Percentiles rank a stretch among this genome's conserved stretches.
These are phyloP conservation scores for Calocybe cyanea DNA, from an alignment of 768 basidiomycete species.

Conservation along the genomic window DNA sequence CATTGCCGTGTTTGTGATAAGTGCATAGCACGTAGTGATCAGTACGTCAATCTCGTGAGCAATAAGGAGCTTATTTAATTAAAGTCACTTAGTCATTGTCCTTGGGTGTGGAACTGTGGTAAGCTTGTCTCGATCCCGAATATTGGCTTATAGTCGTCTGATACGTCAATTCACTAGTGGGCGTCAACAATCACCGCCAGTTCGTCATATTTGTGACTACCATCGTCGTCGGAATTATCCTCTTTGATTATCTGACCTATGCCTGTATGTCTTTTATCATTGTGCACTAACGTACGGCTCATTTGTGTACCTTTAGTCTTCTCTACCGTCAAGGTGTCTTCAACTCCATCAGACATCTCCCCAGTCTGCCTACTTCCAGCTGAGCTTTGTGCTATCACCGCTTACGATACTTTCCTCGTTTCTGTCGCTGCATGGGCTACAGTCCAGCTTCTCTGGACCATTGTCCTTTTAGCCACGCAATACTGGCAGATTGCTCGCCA, in stretches of 20 bases:
- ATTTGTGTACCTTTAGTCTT: constrained; percentile 43
- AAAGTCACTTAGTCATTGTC: constrained; percentile 70
- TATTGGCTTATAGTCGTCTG: not conserved
- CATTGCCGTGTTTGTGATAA: constrained; percentile 92
- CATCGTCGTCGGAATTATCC: constrained; percentile 73
- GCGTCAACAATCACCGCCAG: constrained; percentile 91
- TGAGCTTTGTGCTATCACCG: constrained; percentile 65
- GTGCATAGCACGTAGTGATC: constrained; percentile 88
- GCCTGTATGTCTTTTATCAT: constrained; percentile 54
- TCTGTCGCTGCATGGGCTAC: constrained; percentile 82
- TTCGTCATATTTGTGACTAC: constrained; percentile 90
- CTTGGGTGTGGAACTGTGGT: constrained; percentile 99
- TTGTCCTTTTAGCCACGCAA: constrained; percentile 80
- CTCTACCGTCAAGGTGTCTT: constrained; percentile 36
- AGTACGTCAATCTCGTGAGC: constrained; percentile 50
- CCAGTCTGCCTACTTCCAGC: constrained; percentile 67
- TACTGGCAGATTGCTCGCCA: constrained; percentile 91
- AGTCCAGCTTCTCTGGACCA: constrained; percentile 94
- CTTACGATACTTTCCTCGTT: constrained; percentile 80
- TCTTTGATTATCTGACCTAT: constrained; percentile 83
- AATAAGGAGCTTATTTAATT: constrained; percentile 5
- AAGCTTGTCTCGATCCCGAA: constrained; percentile 24
- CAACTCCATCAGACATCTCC: constrained; percentile 37
- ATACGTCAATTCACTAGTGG: constrained; percentile 47
- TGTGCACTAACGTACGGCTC: not conserved